phyloP scores from a whole-genome alignment of 768 basidiomycete genomes.

The Cystofilobasidium bisporidii region DNA sequence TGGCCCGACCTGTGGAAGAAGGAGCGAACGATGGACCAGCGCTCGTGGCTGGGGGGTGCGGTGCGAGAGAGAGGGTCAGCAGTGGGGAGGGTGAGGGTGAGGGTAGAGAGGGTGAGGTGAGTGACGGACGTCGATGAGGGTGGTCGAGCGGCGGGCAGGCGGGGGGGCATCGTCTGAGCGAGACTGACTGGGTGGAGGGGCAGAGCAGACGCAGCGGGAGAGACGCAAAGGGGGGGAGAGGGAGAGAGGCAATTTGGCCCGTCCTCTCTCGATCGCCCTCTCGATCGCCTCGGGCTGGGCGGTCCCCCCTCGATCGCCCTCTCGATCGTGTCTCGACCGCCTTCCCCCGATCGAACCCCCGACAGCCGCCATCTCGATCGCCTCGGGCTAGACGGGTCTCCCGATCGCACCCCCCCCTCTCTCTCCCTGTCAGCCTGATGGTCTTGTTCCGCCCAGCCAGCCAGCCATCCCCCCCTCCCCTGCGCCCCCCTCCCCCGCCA shows the following conservation, averaged over 20 bases:
- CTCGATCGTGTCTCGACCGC: too few relatives aligned
- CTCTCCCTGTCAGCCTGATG: background rate
- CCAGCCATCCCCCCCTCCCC: background rate
- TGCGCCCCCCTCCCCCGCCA: slow-evolving; percentile 5
- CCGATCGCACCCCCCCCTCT: background rate
- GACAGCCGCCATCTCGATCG: too few relatives aligned
- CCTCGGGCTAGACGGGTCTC: too few relatives aligned
- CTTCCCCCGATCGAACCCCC: too few relatives aligned
- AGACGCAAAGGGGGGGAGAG: too few relatives aligned
- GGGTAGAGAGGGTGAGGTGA: background rate
- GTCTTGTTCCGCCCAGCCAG: too few relatives aligned
- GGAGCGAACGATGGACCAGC: slow-evolving; percentile 1
- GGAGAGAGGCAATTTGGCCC: too few relatives aligned
- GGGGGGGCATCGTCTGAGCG: background rate
- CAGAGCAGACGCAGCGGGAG: too few relatives aligned
- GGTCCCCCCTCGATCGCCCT: too few relatives aligned
- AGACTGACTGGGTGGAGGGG: too few relatives aligned
- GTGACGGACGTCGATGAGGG: background rate
- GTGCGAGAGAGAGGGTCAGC: background rate
- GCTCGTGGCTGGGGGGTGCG: background rate
- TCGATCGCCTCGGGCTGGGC: too few relatives aligned
- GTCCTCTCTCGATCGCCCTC: too few relatives aligned
- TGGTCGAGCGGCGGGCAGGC: background rate
- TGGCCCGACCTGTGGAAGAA: background rate
- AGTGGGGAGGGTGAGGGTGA: background rate